phyloP scores from a whole-genome alignment of 305 asterid species.

The Petunia hybrid region DNA sequence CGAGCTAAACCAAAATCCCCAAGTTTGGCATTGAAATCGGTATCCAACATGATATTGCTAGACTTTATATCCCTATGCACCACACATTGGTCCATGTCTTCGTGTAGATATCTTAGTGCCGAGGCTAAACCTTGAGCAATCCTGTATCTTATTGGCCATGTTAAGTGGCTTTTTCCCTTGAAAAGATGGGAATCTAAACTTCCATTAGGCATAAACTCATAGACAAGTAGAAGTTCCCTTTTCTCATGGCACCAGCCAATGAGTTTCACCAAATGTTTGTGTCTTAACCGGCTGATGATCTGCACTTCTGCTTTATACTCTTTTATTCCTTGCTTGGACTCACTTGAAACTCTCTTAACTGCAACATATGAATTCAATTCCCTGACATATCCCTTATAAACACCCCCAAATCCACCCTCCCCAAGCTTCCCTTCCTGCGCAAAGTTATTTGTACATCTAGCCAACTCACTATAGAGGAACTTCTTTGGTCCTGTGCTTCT shows the following conservation, averaged over 20 bases:
- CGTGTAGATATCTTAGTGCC: background rate
- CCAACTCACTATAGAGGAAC: slow-evolving; percentile 40
- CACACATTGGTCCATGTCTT: too few relatives aligned
- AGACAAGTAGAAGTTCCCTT: slow-evolving; percentile 43
- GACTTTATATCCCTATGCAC: too few relatives aligned
- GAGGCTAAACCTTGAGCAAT: background rate
- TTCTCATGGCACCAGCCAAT: slow-evolving; percentile 58
- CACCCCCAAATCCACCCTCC: slow-evolving; percentile 49
- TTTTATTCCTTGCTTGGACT: slow-evolving; percentile 47
- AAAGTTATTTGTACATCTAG: slow-evolving; percentile 27
- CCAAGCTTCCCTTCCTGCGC: slow-evolving; percentile 43
- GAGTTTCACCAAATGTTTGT: slow-evolving; percentile 51
- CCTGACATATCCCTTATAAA: slow-evolving; percentile 44
- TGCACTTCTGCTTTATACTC: slow-evolving; percentile 48
- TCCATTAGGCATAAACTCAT: slow-evolving; percentile 56
- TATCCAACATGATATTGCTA: too few relatives aligned
- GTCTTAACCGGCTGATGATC: slow-evolving; percentile 52
- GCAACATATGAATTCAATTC: slow-evolving; percentile 40
- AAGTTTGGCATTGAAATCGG: too few relatives aligned
- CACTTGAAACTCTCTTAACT: slow-evolving; percentile 45
- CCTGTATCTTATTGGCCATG: slow-evolving; percentile 42
- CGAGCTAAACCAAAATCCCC: too few relatives aligned
- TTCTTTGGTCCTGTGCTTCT: slow-evolving; percentile 52
- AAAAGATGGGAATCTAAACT: slow-evolving; percentile 56
- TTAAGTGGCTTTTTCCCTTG: slow-evolving; percentile 25